Base-by-base conservation (phyloP, 768 basidiomycete genomes). In the Mycena floridula region DNA sequence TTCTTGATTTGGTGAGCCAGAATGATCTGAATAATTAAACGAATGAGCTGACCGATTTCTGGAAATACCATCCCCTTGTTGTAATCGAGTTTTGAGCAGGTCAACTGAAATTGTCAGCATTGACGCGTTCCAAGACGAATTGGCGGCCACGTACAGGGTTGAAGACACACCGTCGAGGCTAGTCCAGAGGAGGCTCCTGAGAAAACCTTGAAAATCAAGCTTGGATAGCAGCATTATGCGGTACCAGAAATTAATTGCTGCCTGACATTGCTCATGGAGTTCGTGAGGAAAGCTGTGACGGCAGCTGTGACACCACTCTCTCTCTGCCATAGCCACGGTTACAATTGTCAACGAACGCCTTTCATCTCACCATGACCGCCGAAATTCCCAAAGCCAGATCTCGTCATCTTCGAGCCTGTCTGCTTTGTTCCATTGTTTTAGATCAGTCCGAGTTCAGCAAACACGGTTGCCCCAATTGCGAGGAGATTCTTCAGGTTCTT, bases 381-480 rank as follows among this genome's bases (percentile, higher is more conserved):
- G 32, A 35, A 35, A 35, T 35, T 18, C 32, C 32, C 32, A 35
- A 35, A 13, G 32, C 7, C 32, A 35, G 18, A 35, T 35, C 32
- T 13, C 32, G 32, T 13, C 32, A 80, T 45, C 78, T 94, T 7
- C 77, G 95, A 44, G 94, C 95, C 16, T 99, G 95, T 59, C 74
- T 97, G 2, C 75, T 97, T 30, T 99, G 96, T 64, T 96, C 93
- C 0, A 78, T 96, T 49, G 79, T 98, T 16, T 91, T 91, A 56
- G 71, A 82, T 0, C 81, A 90, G 0, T 68, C 71, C 30, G 95
- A 97, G 53, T 99, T 97, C 61, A 71, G 84, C 35, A 82, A 78
- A 54, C 66, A 71, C 18, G 96, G 96, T 5, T 99, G 96, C 61
- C 95, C 95, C 36, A 99, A 99, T 62, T 99, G 96, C 59, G 95